Evolutionary conservation across 345 rosid species (phyloP), one percentile per base, ranked within the genome.

Genomic region (Linum trigynum): DNA sequence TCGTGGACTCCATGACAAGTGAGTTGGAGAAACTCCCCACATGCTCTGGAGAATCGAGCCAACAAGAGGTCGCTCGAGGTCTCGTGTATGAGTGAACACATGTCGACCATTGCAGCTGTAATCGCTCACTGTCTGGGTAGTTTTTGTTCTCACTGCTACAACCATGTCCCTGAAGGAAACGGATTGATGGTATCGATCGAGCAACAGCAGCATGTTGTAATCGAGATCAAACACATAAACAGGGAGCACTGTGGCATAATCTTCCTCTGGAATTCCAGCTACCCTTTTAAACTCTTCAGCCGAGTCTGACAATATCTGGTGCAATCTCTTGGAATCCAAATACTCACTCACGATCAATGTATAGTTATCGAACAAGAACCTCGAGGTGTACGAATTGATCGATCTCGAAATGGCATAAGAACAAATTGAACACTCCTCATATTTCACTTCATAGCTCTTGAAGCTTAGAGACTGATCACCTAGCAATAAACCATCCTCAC

Each of bases 1-100:
- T 38, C 80, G 78, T 2, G 96, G 79, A 64, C 97, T 94, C 99
- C 99, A 94, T 4, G 70, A 74, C 75, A 90, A 62, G 77, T 94
- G 99, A 36, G 97, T 94, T 0, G 99, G 89, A 1, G 99, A 85
- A 32, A 90, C 95, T 63, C 99, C 99, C 99, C 99, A 94, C 97
- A 94, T 90, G 39, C 99, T 94, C 79, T 94, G 99, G 7, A 94
- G 79, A 64, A 94, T 84, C 0, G 96, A 94, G 72, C 99, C 97
- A 7, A 90, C 92, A 32, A 94, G 72, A 0, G 99, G 87, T 65
- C 96, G 82, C 68, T 87, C 95, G 14, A 94, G 84, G 55, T 90
- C 91, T 77, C 96, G 83, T 0, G 92, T 82, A 65, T 79, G 96
- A 0, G 85, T 82, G 77, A 94, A 90, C 38, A 88, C 92, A 79